Base-by-base conservation (phyloP, 305 asterid genomes). In the Fraxinus floribunda region DNA sequence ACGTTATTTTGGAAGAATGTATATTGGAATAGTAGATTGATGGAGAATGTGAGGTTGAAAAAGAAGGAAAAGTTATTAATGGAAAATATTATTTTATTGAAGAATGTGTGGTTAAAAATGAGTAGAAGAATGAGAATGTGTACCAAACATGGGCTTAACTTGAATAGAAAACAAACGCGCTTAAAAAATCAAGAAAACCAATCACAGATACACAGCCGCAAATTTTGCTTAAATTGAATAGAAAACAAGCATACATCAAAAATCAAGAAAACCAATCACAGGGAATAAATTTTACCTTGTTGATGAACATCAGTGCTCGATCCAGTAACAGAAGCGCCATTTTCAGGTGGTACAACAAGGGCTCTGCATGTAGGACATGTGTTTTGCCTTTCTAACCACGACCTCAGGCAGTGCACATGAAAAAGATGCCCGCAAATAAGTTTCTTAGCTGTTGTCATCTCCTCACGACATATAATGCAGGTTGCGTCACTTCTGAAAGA, bases 351-450 rank as follows among this genome's bases (percentile, higher is more conserved):
- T 82, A 93, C 87, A 79, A 96, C 97, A 68, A 81, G 95, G 49
- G 99, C 98, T 87, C 99, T 90, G 86, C 99, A 96, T 60, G 98
- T 96, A 55, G 99, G 99, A 85, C 99, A 96, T 9, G 98, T 96
- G 81, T 93, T 93, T 85, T 96, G 97, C 78, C 98, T 91, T 86
- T 96, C 99, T 84, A 94, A 85, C 99, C 99, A 96, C 11, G 99
- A 96, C 76, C 98, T 90, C 77, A 96, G 96, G 91, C 98, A 96
- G 86, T 92, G 96, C 78, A 96, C 97, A 78, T 96, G 99, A 83
- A 96, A 94, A 86, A 93, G 94, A 90, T 96, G 99, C 64, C 99
- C 98, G 52, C 99, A 96, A 2, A 89, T 75, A 85, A 96, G 98
- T 84, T 90, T 94, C 85, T 96, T 93, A 46, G 99, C 99, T 20